Base-by-base conservation (phyloP, 1,139 yeast genomes). In the Eremothecium cymbalariae region DNA sequence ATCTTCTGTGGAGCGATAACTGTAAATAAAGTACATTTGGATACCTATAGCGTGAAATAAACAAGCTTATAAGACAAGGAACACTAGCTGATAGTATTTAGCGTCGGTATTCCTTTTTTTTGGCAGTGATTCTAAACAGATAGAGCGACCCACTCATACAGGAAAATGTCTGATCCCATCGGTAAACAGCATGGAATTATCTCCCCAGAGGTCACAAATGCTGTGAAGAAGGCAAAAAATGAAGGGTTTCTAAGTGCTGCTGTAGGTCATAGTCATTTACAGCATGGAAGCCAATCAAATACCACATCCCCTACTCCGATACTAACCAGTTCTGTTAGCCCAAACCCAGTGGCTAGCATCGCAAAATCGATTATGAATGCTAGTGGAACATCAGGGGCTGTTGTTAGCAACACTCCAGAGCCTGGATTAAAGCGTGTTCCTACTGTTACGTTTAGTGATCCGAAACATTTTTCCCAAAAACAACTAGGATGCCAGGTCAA, bases 361-460 rank as follows among this genome's bases (percentile, higher is more conserved):
- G 56, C 62, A 1, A 56, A 53, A 34, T 53, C 61, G 9, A 57
- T 55, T 20, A 55, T 55, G 58, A 56, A 55, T 33, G 53, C 42
- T 2, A 49, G 53, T 31, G 60, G 58, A 2, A 54, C 57, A 2
- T 54, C 61, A 1, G 62, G 60, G 4, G 60, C 61, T 9, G 59
- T 56, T 7, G 54, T 57, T 4, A 52, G 51, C 31, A 57, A 56
- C 32, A 50, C 57, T 2, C 60, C 60, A 2, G 60, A 51, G 27
- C 47, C 57, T 2, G 60, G 58, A 6, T 32, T 56, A 36, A 55
- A 56, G 40, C 44, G 60, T 33, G 54, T 53, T 8, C 59, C 61
- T 2, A 55, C 59, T 4, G 61, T 57, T 9, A 57, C 62, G 3
- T 57, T 57, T 36, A 53, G 54, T 34, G 60, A 54, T 32, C 45